Percentiles rank a stretch among this genome's conserved stretches.
Conservation (phyloP, 1,284 basidiomycete species). For the Xerocomus nothofagi region DNA sequence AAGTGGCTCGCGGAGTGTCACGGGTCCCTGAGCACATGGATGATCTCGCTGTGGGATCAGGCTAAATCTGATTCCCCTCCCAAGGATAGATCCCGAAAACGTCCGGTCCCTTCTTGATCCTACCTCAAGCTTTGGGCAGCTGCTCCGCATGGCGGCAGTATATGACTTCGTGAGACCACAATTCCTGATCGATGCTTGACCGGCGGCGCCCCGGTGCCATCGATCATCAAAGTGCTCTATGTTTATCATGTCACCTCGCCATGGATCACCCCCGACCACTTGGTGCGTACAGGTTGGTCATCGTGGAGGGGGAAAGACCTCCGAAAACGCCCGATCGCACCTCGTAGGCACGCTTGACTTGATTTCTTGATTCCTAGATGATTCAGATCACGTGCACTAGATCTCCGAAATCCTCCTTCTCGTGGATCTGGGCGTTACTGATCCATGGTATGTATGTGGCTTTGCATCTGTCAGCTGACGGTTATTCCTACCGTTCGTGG, state of each 20-base stretch:
- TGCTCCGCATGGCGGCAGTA: neutral
- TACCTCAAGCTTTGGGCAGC: neutral
- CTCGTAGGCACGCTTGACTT: neutral
- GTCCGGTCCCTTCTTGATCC: constrained; percentile 11
- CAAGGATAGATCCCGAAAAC: constrained; percentile 11
- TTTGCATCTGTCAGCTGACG: neutral
- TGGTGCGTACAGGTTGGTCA: neutral
- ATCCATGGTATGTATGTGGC: neutral
- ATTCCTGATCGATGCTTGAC: neutral
- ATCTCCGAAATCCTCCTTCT: neutral
- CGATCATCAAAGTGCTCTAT: constrained; percentile 1
- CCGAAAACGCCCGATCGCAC: constrained; percentile 13
- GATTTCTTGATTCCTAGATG: no score
- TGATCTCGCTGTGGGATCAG: neutral
- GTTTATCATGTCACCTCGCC: neutral
- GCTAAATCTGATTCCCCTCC: neutral
- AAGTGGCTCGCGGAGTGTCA: neutral
- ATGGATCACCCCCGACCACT: constrained; percentile 5
- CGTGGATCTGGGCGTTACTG: no score
- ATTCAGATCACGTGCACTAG: constrained; percentile 11
- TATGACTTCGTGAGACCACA: constrained; percentile 13
- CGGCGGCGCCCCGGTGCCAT: constrained; percentile 1
- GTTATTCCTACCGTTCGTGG: constrained; percentile 4
- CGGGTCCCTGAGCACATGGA: constrained; percentile 3
- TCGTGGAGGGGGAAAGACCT: neutral